Conservation (phyloP, 345 rosid species). For the Gossypium longicalyx region DNA sequence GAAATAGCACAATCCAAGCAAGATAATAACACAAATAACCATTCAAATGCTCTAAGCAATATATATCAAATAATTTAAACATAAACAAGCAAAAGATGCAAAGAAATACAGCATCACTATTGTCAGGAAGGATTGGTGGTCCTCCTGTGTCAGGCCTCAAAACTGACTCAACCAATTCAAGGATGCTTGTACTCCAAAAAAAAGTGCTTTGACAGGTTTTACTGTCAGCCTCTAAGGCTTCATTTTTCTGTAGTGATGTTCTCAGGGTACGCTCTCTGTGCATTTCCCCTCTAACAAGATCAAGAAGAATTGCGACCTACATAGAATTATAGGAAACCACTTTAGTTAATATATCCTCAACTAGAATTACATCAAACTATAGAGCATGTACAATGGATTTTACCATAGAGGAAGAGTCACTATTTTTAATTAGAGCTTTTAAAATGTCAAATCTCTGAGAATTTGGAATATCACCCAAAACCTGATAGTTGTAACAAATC, state of each 20-base stretch:
- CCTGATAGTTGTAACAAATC: slow-evolving; percentile 38
- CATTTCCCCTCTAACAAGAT: slow-evolving; percentile 56
- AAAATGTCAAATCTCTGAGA: slow-evolving; percentile 54
- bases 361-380: neutral
- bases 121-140: slow-evolving; percentile 76
- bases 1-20: neutral
- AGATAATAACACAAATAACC: neutral
- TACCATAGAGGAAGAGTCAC: slow-evolving; percentile 84
- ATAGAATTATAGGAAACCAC: slow-evolving; percentile 15
- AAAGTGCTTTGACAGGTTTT: slow-evolving; percentile 21
- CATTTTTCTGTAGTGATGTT: slow-evolving; percentile 14
- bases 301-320: slow-evolving; percentile 79
- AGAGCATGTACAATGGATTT: slow-evolving; percentile 18
- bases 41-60: neutral
- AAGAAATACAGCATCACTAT: slow-evolving; percentile 60
- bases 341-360: slow-evolving; percentile 10
- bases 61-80: neutral
- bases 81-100: slow-evolving; percentile 6
- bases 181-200: slow-evolving; percentile 42
- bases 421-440: slow-evolving; percentile 51
- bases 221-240: slow-evolving; percentile 22
- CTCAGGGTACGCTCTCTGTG: slow-evolving; percentile 32
- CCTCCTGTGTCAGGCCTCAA: slow-evolving; percentile 78
- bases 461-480: slow-evolving; percentile 68
- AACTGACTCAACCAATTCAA: slow-evolving; percentile 67